Base-by-base conservation (phyloP, 2,329 filamentous ascomycete genomes). In the Beauveria brongniartii region DNA sequence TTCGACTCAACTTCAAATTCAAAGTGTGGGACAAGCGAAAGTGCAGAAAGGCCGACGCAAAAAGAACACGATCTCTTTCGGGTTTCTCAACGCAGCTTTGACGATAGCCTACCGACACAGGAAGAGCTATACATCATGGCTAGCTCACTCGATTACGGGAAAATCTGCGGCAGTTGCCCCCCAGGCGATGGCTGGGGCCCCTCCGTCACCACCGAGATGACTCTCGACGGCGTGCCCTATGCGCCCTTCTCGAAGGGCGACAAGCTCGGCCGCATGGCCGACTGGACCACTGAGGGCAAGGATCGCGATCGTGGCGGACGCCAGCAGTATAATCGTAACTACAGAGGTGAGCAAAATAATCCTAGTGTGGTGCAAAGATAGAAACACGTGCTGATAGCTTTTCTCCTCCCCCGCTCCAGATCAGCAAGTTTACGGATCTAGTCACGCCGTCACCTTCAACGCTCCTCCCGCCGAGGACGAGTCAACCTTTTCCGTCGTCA, bases 191-290 rank as follows among this genome's bases (percentile, higher is more conserved):
- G 87, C 75, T 99, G 94, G 94, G 94, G 94, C 63, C 93, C 93
- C 59, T 76, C 89, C 64, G 85, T 89, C 67, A 89, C 92, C 63
- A 85, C 80, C 69, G 91, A 96, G 74, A 96, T 91, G 65, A 96
- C 90, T 64, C 84, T 97, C 70, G 88, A 96, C 73, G 94, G 94
- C 73, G 91, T 97, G 55, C 94, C 94, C 44, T 99, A 97, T 76
- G 94, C 94, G 69, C 94, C 94, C 64, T 99, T 94, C 82, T 97
- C 92, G 67, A 99, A 99, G 79, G 92, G 91, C 74, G 94, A 99
- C 81, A 97, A 97, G 83, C 82, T 99, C 63, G 94, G 94, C 72
- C 92, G 94, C 75, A 97, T 99, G 92, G 94, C 94, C 64, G 94
- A 99, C 81, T 99, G 94, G 94, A 96, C 92, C 20, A 73, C 86